phyloP scores from a whole-genome alignment of 169 alveolate genomes.

The Plasmodium yoelii region DNA sequence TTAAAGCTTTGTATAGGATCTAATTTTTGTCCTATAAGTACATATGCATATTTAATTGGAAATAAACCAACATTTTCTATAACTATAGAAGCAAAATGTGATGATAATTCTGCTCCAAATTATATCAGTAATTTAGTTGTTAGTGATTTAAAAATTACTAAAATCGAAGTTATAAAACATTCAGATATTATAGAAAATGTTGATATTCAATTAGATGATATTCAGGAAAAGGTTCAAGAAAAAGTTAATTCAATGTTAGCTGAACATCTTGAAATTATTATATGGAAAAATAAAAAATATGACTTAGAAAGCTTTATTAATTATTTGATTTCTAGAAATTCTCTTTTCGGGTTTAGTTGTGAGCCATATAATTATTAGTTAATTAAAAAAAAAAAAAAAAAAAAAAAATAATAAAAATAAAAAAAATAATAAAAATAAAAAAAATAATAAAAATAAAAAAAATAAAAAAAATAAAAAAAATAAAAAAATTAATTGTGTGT shows the following conservation, averaged over 20 bases:
- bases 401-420: too few species aligned
- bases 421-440: too few species aligned
- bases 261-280: slow-evolving; percentile 10
- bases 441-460: too few species aligned
- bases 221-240: slow-evolving; percentile 43
- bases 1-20: slow-evolving; percentile 58
- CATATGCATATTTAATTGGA: slow-evolving; percentile 56
- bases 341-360: slow-evolving; percentile 37
- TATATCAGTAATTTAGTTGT: slow-evolving; percentile 39
- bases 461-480: too few species aligned
- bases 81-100: slow-evolving; percentile 28
- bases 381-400: too few species aligned
- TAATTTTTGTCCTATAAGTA: slow-evolving; percentile 68
- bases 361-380: slow-evolving; percentile 10
- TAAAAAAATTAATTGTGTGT: too few species aligned
- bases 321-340: slow-evolving; percentile 48
- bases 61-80: slow-evolving; percentile 55
- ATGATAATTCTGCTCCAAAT: slow-evolving; percentile 26
- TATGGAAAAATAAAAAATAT: slow-evolving; percentile 57
- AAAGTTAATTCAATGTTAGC: slow-evolving; percentile 55
- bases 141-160: slow-evolving; percentile 40
- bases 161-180: slow-evolving; percentile 54
- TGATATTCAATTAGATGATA: slow-evolving; percentile 53
- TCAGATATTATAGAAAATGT: slow-evolving; percentile 35
- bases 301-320: slow-evolving; percentile 49